Evolutionary conservation across 345 rosid species (phyloP), one percentile per base, ranked within the genome.

Genomic region (Erucastrum elatum): DNA sequence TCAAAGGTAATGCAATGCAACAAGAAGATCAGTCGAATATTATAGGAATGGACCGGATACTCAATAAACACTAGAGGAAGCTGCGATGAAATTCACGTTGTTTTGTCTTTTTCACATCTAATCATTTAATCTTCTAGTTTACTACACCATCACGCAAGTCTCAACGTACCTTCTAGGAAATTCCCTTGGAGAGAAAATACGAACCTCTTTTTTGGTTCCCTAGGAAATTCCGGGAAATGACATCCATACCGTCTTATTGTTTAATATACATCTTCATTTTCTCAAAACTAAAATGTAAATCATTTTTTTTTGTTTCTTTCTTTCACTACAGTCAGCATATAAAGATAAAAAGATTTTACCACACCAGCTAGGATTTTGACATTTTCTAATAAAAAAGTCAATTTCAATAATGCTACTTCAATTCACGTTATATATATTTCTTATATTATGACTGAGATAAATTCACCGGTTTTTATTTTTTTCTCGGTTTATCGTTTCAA

Each of bases 151-250:
- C 70, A 74, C 67, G n/a, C 78, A 68, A 60, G 33, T 65, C 72
- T 65, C 66, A 29, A 21, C n/a, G 70, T 71, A 80, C 72, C 76
- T 75, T 80, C 83, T 70, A 27, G 76, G 83, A 80, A 80, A 80
- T 25, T 80, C 67, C 70, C 72, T 80, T 11, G 16, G n/a, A 51
- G 55, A 46, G 26, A 64, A 69, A 15, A 39, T 29, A 56, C 55
- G 79, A 72, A 68, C 82, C 70, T 62, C 79, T 70, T 69, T 75
- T 64, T 75, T 41, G 46, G 56, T 75, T 70, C 53, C 44, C 71
- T 75, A 65, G 70, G 55, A 37, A 61, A 74, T 74, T 66, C 73
- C 16, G 37, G 74, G 74, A 80, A 74, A 67, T 80, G 82, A 72
- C 68, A 6, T 35, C 41, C 33, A 44, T 60, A 5, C 17, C 16